A percentile compares a stretch with the other conserved stretches of the same genome.
Evolutionary conservation across 495 filamentous ascomycete species (phyloP).

Genomic region (Parathielavia appendiculata): DNA sequence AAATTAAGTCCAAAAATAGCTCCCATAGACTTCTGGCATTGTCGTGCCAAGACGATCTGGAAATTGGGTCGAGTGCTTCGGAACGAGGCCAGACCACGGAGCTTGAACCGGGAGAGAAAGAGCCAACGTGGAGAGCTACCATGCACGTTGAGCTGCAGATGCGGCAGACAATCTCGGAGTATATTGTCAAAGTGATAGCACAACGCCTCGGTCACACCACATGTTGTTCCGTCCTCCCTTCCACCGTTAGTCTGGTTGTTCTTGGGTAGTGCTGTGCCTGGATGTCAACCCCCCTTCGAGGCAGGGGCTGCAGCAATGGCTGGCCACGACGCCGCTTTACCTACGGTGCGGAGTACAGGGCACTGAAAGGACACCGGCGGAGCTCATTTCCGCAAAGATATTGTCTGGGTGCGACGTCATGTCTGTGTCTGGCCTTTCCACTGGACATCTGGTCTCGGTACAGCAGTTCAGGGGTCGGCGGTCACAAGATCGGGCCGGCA

Average conservation of each 20-base stretch:
- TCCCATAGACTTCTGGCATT: slow-evolving; percentile 2
- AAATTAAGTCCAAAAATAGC: slow-evolving; percentile 21
- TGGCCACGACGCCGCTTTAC: background rate
- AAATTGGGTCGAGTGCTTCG: background rate
- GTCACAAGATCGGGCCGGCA: background rate
- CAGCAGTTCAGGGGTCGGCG: background rate
- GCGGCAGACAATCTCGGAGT: slow-evolving; percentile 12
- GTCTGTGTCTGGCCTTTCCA: slow-evolving; percentile 9
- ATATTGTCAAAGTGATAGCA: slow-evolving; percentile 4
- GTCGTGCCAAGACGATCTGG: slow-evolving; percentile 4
- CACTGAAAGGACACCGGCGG: slow-evolving; percentile 7
- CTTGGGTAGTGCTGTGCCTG: slow-evolving; percentile 8
- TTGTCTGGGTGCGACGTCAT: slow-evolving; percentile 21
- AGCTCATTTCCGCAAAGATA: slow-evolving; percentile 20
- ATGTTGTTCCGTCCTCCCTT: slow-evolving; percentile 1
- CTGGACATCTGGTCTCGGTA: background rate
- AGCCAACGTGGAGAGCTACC: background rate
- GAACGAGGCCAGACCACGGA: slow-evolving; percentile 8
- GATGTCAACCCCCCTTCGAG: background rate
- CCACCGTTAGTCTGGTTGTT: background rate
- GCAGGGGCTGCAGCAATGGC: background rate
- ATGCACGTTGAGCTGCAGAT: background rate
- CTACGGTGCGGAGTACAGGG: background rate
- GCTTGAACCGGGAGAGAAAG: slow-evolving; percentile 3
- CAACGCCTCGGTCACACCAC: slow-evolving; percentile 11